These are phyloP conservation scores for Russula emetica DNA, from an alignment of 768 basidiomycete species.

Conservation along the genomic window DNA sequence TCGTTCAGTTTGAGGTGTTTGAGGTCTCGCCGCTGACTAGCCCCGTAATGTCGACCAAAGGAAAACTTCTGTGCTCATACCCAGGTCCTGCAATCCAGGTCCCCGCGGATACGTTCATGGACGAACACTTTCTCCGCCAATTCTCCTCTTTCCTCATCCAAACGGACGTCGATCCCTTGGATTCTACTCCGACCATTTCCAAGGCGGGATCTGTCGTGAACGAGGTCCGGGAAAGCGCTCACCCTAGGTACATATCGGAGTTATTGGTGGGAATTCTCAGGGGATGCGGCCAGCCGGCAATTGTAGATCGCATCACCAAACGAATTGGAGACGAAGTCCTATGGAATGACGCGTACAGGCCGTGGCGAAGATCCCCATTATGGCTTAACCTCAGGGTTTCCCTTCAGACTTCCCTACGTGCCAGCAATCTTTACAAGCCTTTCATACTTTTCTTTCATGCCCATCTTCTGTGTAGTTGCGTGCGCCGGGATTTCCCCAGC, in stretches of 20 bases:
- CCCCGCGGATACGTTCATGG: slow-evolving; percentile 32
- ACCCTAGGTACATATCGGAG: slow-evolving; percentile 49
- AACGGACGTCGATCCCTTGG: slow-evolving; percentile 37
- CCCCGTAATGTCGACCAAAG: slow-evolving; percentile 38
- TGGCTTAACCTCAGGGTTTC: slow-evolving; percentile 50
- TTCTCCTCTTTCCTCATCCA: slow-evolving; percentile 39
- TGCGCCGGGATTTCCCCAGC: slow-evolving; percentile 31
- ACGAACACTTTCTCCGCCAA: slow-evolving; percentile 35
- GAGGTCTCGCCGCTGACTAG: slow-evolving; percentile 40
- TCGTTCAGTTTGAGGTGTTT: slow-evolving; percentile 44
- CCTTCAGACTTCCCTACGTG: slow-evolving; percentile 34
- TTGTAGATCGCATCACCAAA: slow-evolving; percentile 37
- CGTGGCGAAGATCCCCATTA: slow-evolving; percentile 48
- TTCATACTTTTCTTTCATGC: slow-evolving; percentile 44
- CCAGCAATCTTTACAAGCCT: slow-evolving; percentile 39
- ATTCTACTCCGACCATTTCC: slow-evolving; percentile 35
- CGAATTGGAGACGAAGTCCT: slow-evolving; percentile 47
- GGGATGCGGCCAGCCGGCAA: slow-evolving; percentile 36
- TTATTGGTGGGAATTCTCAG: slow-evolving; percentile 46
- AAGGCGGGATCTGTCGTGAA: slow-evolving; percentile 33
- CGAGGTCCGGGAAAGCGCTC: slow-evolving; percentile 40
- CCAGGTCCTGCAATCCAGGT: slow-evolving; percentile 45
- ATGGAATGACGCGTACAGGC: slow-evolving; percentile 38
- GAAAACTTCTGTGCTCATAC: slow-evolving; percentile 44
- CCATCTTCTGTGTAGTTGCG: slow-evolving; percentile 14